Base-by-base conservation (phyloP, 148 eudicot species). In the Agrostemma githago region DNA sequence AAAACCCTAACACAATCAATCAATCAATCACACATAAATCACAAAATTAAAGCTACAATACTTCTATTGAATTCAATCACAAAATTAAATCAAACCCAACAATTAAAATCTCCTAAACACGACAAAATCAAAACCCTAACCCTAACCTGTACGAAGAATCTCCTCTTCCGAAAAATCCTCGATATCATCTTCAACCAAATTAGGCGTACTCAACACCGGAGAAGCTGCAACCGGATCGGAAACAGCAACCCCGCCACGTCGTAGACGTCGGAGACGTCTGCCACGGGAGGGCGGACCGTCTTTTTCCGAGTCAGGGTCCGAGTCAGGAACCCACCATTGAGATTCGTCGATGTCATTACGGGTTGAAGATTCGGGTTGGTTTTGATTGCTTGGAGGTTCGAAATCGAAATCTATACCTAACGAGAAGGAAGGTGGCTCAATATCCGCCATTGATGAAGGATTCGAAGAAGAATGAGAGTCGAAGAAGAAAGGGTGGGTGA, bases 391-490 rank as follows among this genome's bases (percentile, higher is more conserved):
- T 59, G 83, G 76, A 34, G 83, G 77, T 63, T 88, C 86, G 14
- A 81, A 65, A 53, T 92, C 96, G 62, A 93, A 68, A 78, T 90
- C 98, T 14, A 90, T 48, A 15, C 98, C 98, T 75, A 93, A 73
- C 44, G 98, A 93, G 83, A 93, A 93, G 3, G 98, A 90, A 39
- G 97, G 96, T 54, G 92, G 84, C 15, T 90, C 92, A 62, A 87
- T 82, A 75, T 86, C 93, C 41, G 87, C 86, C 92, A 87, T 89
- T 16, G 48, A 8, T 6, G 8, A 5, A 58, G 4, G 21, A 58
- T 15, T 5, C 10, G 37, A 14, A 57, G 48, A 57, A 15, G 80
- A 46, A 26, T 43, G 43, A 60, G 54, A 41, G 65, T 58, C 53
- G 66, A 59, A 71, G 21, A 39, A 63, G 37, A 60, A 61, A 7